Evolutionary conservation across 2,329 filamentous ascomycete species (phyloP), one percentile per base, ranked within the genome.

Genomic region (Exophiala sp.): DNA sequence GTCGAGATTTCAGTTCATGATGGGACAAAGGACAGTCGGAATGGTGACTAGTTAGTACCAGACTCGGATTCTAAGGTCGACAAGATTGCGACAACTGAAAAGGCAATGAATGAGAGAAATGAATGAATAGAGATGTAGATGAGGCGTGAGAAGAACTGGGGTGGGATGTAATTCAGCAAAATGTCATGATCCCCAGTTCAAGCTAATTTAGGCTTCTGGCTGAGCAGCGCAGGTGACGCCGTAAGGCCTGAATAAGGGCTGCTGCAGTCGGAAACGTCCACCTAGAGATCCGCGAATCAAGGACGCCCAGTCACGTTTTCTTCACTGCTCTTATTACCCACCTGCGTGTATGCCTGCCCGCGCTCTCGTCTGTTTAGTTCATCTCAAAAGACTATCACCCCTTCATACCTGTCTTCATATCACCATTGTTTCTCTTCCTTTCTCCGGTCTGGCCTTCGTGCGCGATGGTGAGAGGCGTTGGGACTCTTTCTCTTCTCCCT

Each of bases 401-500:
- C 39, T 19, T 40, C 27, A 38, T 43, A 45, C 43, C 42, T 8
- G 32, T 29, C 18, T 39, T 22, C 39, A 18, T 27, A 43, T 38
- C 39, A 39, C 40, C 18, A n/a, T 34, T 32, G 49, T 19, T 16
- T 46, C 50, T 23, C 37, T 11, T 40, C 48, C 37, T 51, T 41
- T 46, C 39, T 34, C 39, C 14, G 21, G 39, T 40, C 22, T 35
- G 37, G 40, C 23, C 37, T 38, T 46, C n/a, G 13, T 40, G 41
- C 52, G 48, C 48, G 46, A 55, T 55, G 52, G 48, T 55, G 45
- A 51, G 22, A 16, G 35, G 19, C 11, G 30, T 37, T 22, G 37
- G 34, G 32, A 30, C 16, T 34, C 13, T 35, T 43, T 43, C 39
- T 38, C 38, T 35, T 46, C 46, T 44, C 35, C 44, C 45, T 18